Evolutionary conservation across 2,329 filamentous ascomycete species (phyloP), one percentile per base, ranked within the genome.

Genomic region (Piedraia hortae): DNA sequence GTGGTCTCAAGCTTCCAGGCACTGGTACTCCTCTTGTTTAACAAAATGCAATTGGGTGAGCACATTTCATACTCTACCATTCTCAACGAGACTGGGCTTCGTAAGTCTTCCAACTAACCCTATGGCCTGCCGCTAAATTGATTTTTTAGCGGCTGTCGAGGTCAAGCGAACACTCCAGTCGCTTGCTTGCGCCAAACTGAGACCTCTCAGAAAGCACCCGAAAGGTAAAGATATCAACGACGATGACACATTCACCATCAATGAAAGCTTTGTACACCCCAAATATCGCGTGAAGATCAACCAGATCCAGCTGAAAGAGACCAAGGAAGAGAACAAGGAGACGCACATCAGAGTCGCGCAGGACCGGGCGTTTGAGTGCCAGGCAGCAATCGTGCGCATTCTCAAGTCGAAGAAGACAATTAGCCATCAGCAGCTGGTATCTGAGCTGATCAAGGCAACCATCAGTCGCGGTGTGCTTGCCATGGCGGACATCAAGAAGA

Each of bases 221-320:
- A 78, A 74, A 44, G 70, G 74, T 23, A 35, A 34, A 22, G 80
- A 97, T 0, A 65, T 97, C 32, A 59, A 60, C 26, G 39, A 53
- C 1, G 74, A 62, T 0, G 88, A 97, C 46, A 73, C 67, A 0
- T 97, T 97, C 38, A 63, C 62, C 0, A 67, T 89, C 38, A 91
- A 91, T 48, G 46, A 57, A 19, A 43, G 43, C 9, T 97, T 97
- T 46, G 51, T 51, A 2, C 71, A 91, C 39, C 59, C 67, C 10
- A 89, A 85, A 45, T 72, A 74, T 46, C 66, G 78, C 25, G 68
- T 97, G 49, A 97, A 97, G 53, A 91, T 97, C 53, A 97, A 93
- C 49, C 82, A 91, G 47, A 85, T 97, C 34, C 85, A 97, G 47
- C 60, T 91, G 22, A 88, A 85, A 48, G 85, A 97, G 49, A 93